phyloP scores from a whole-genome alignment of 192 early-diverging fungal species.

The Entomortierella parvispora region DNA sequence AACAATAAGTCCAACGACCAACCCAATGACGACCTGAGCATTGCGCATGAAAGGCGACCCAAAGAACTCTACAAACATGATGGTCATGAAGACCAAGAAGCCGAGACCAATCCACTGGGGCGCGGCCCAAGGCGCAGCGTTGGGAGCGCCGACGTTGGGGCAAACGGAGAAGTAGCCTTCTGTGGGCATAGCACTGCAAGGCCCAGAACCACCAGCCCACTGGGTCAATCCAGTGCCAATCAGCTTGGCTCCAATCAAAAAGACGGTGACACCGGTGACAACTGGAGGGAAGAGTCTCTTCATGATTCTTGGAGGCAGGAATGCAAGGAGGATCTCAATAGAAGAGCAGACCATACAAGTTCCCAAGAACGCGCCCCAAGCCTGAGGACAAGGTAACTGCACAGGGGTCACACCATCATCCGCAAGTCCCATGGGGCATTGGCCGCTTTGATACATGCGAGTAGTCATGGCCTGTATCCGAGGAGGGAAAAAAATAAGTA shows the following conservation, averaged over 20 bases:
- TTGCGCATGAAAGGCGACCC: conserved; percentile 67
- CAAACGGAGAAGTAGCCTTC: conserved; percentile 61
- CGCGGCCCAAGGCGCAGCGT: conserved; percentile 62
- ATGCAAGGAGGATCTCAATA: conserved; percentile 58
- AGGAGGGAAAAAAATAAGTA: background rate
- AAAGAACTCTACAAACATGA: conserved; percentile 62
- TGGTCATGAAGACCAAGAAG: conserved; percentile 60
- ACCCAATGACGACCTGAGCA: conserved; percentile 59
- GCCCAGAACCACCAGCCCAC: conserved; percentile 64
- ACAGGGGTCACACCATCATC: conserved; percentile 55
- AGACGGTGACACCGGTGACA: conserved; percentile 59
- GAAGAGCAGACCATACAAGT: conserved; percentile 62
- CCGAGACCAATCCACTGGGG: conserved; percentile 62
- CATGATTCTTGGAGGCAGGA: conserved; percentile 59
- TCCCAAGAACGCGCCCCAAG: conserved; percentile 65
- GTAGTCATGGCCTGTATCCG: conserved; percentile 55
- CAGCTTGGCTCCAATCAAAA: conserved; percentile 62
- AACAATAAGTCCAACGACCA: conserved; percentile 59
- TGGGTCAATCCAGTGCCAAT: conserved; percentile 60
- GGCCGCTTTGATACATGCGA: conserved; percentile 63
- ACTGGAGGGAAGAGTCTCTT: conserved; percentile 60
- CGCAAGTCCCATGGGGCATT: conserved; percentile 55
- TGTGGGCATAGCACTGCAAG: conserved; percentile 57
- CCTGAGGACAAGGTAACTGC: conserved; percentile 59
- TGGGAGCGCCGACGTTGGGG: conserved; percentile 58